Base-by-base conservation (phyloP, 768 basidiomycete species). In the Nidularia sp. region DNA sequence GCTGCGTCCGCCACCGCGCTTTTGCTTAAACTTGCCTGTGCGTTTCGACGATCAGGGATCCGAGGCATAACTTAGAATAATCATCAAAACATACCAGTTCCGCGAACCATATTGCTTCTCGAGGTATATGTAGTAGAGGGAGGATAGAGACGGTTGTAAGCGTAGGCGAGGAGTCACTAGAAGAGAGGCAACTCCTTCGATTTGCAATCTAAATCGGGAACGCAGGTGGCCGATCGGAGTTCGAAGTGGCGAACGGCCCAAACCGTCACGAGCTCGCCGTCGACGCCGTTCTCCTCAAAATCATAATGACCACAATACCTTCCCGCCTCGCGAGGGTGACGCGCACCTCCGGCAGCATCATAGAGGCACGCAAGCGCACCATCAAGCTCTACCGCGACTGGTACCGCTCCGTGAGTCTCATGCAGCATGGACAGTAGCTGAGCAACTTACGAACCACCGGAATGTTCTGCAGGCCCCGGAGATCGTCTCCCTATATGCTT, bases 361-460 rank as follows among this genome's bases (percentile, higher is more conserved):
- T 72, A n/a, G 83, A 89, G 46, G 85, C 90, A 5, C 82, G 87
- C 32, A 70, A 70, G 18, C 79, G 90, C 34, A 84, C 82, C 7
- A 70, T 93, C 15, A 76, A 86, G 45, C 79, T 97, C 9, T 99
- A 98, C 75, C 78, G 95, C 53, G 86, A 85, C 66, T 99, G 96
- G 96, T 88, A 94, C 65, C 87, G 97, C 55, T 79, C 86, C 45
- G 96, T 97, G 62, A 60, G 91, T 81, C 41, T 48, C 25, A 39
- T 22, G 39, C 47, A 44, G 25, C 25, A 29, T 29, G 25, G 25
- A 29, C 25, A 29, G 4, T 44, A 13, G 18, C 51, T 22, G 13
- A 45, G n/a, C 34, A 34, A 33, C 18, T 49, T 44, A 52, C 50
- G 45, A 43, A 53, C 34, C 32, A 36, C 47, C 42, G 31, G 45